Percentiles rank a stretch among this genome's conserved stretches.
phyloP scores from a whole-genome alignment of 2,329 filamentous ascomycete genomes.

The Fusarium sp. region DNA sequence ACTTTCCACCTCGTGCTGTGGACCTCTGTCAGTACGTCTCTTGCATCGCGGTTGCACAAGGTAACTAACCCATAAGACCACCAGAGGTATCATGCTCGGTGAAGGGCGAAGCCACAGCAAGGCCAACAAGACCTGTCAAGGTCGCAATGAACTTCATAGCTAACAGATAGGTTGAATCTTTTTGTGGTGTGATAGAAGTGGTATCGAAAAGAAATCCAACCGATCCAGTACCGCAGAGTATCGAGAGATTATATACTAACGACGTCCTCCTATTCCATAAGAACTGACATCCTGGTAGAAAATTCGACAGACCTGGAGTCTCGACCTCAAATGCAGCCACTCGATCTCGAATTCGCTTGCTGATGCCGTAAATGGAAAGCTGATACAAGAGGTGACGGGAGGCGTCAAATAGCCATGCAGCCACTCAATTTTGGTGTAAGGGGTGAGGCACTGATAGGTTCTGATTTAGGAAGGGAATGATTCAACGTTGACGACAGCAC shows the following conservation, averaged over 20 bases:
- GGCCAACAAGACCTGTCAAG: slow-evolving; percentile 12
- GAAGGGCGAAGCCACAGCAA: slow-evolving; percentile 25
- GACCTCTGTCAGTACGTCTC: background rate
- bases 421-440: slow-evolving; percentile 11
- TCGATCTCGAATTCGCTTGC: slow-evolving; percentile 4
- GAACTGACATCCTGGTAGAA: background rate
- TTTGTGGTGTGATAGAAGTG: background rate
- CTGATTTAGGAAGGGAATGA: background rate
- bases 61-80: slow-evolving; percentile 18
- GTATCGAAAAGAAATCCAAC: background rate
- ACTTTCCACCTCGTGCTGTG: slow-evolving; percentile 24
- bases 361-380: slow-evolving; percentile 18
- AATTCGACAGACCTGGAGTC: background rate
- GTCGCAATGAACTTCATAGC: slow-evolving; percentile 29
- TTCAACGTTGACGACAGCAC: slow-evolving; percentile 18
- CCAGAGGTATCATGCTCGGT: slow-evolving; percentile 12
- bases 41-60: rapidly evolving
- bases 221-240: background rate
- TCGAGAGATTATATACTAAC: slow-evolving; percentile 2
- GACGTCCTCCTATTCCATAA: background rate
- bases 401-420: slow-evolving; percentile 14
- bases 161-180: background rate
- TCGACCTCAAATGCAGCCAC: slow-evolving; percentile 5
- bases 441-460: slow-evolving; percentile 8
- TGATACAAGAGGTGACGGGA: background rate